phyloP scores from a whole-genome alignment of 345 rosid genomes.

The Stellera chamaejasme region DNA sequence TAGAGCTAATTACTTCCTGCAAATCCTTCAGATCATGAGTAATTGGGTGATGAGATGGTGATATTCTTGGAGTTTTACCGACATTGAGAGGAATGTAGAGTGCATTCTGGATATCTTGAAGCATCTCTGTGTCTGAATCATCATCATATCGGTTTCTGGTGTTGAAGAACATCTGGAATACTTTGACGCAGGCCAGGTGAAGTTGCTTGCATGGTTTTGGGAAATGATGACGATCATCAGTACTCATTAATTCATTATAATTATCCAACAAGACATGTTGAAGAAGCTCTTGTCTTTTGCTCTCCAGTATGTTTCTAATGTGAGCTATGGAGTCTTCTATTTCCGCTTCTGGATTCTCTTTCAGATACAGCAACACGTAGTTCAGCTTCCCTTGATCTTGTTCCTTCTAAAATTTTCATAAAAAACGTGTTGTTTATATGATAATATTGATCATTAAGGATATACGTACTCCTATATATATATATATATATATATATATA shows the following conservation, averaged over 20 bases:
- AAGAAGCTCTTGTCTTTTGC: constrained; percentile 23
- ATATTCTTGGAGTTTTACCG: no score
- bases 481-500: no score
- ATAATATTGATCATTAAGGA: no score
- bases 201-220: no score
- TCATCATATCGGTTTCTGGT: constrained; percentile 28
- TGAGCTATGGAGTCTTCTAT: constrained; percentile 27
- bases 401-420: constrained; percentile 22
- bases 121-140: constrained; percentile 19
- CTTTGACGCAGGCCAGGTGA: constrained; percentile 28
- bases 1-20: no score
- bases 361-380: constrained; percentile 22
- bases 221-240: constrained; percentile 17
- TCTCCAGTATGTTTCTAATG: constrained; percentile 11
- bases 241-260: constrained; percentile 13
- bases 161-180: constrained; percentile 32
- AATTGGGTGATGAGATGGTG: no score
- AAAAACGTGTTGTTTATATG: no score
- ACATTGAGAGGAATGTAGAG: constrained; percentile 20
- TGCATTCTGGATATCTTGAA: constrained; percentile 31
- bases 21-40: no score
- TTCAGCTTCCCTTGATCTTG: constrained; percentile 27
- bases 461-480: no score
- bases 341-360: constrained; percentile 23
- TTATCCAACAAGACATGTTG: constrained; percentile 24